phyloP scores from a whole-genome alignment of 2,329 filamentous ascomycete genomes.

The Botrytis medusae region DNA sequence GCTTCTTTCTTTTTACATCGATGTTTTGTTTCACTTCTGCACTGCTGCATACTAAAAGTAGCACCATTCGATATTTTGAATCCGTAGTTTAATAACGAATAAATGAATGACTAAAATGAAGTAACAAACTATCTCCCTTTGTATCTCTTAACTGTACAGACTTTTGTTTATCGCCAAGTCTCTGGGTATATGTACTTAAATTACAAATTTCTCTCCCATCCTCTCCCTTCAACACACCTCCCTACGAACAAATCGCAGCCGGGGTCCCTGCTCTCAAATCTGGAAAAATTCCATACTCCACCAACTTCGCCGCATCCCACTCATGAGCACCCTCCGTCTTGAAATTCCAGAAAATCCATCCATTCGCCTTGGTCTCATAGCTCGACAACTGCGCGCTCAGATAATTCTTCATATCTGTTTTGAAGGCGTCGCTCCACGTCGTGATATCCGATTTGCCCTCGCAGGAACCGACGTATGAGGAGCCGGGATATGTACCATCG shows the following conservation, averaged over 20 bases:
- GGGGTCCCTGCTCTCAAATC: constrained; percentile 32
- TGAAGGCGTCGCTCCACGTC: constrained; percentile 43
- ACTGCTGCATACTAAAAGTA: not conserved
- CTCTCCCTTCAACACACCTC: not conserved
- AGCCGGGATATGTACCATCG: constrained; percentile 53
- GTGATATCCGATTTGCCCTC: constrained; percentile 51
- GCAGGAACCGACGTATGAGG: constrained; percentile 54
- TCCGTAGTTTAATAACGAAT: not conserved
- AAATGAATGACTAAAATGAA: not conserved
- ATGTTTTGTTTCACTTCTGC: not conserved
- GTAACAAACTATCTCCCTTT: not conserved
- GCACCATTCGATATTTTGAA: not conserved
- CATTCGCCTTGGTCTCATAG: constrained; percentile 51
- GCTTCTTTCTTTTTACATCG: not conserved
- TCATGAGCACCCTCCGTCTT: constrained; percentile 55
- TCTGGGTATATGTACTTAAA: constrained; percentile 9
- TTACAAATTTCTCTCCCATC: not conserved
- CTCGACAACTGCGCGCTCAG: constrained; percentile 55
- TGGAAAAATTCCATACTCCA: constrained; percentile 53
- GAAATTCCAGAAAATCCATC: constrained; percentile 61
- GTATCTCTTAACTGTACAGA: not conserved
- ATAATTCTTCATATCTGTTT: constrained; percentile 50
- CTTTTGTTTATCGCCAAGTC: not conserved
- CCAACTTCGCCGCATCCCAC: constrained; percentile 52
- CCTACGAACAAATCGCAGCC: constrained; percentile 7